These are phyloP conservation scores for Hypomyces perniciosus DNA, from an alignment of 2,329 filamentous ascomycete species.

Conservation along the genomic window DNA sequence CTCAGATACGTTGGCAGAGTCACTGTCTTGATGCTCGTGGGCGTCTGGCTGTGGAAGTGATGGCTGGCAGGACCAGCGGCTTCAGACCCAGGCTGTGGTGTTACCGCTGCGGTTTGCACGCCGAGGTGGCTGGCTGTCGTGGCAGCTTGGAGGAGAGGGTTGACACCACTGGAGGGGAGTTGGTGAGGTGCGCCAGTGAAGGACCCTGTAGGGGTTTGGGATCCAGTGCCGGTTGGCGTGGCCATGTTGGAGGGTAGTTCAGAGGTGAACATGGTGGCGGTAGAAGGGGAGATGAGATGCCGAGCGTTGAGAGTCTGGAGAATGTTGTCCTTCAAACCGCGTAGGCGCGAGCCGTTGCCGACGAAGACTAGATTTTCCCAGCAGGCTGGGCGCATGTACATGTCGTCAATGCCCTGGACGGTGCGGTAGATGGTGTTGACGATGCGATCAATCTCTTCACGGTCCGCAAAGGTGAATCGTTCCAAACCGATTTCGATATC, in stretches of 20 bases:
- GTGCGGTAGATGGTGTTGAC: constrained; percentile 78
- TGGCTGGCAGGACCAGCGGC: constrained; percentile 33
- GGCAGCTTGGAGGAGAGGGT: constrained; percentile 86
- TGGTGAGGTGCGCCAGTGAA: constrained; percentile 51
- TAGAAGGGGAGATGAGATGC: constrained; percentile 85
- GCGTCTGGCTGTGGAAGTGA: constrained; percentile 63
- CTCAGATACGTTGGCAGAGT: constrained; percentile 77
- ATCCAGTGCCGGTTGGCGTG: constrained; percentile 82
- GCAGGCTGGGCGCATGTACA: constrained; percentile 74
- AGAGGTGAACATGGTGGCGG: constrained; percentile 93
- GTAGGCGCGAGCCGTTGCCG: constrained; percentile 70
- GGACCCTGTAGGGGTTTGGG: constrained; percentile 75
- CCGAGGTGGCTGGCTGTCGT: constrained; percentile 63
- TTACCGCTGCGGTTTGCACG: constrained; percentile 32
- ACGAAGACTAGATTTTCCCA: constrained; percentile 93
- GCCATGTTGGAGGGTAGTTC: constrained; percentile 92
- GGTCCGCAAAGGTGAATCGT: constrained; percentile 63
- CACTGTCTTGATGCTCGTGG: constrained; percentile 74
- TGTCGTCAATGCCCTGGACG: constrained; percentile 75
- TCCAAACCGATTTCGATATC: constrained; percentile 75
- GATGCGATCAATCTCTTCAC: constrained; percentile 73
- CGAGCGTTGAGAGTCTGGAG: constrained; percentile 71
- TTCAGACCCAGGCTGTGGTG: constrained; percentile 36
- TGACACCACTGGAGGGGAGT: constrained; percentile 59
- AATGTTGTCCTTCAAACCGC: constrained; percentile 85